Percentiles rank a stretch among this genome's conserved stretches.
Evolutionary conservation across 2,329 filamentous ascomycete genomes (phyloP).

Genomic region (Aspergillus felis): DNA sequence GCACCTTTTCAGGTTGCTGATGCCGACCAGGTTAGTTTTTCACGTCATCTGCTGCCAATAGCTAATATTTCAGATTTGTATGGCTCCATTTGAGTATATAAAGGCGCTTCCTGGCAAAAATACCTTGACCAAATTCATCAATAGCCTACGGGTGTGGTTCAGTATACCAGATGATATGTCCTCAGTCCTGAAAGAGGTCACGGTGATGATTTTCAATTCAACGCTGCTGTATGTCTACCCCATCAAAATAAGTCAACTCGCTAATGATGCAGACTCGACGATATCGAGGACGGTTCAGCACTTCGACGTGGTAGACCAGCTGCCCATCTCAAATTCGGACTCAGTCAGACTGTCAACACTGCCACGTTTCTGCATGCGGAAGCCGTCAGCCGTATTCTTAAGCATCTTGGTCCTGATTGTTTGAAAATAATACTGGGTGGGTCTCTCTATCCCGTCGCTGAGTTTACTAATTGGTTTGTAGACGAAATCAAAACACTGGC

Average conservation of each 20-base stretch:
- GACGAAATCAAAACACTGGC: constrained; percentile 10
- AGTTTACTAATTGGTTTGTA: no score
- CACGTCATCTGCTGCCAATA: no score
- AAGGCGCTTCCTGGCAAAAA: constrained; percentile 7
- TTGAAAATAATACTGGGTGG: background rate
- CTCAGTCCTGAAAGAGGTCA: background rate
- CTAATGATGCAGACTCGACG: background rate
- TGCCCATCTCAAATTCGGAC: background rate
- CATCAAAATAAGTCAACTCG: background rate
- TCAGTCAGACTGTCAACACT: background rate
- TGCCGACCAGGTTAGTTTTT: background rate
- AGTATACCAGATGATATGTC: background rate
- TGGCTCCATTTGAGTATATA: constrained; percentile 4
- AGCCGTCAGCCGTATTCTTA: background rate
- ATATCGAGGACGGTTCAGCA: background rate
- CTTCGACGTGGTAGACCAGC: background rate
- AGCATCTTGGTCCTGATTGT: background rate
- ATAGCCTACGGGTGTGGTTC: constrained; percentile 4
- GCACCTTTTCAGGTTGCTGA: background rate
- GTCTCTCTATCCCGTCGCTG: no score
- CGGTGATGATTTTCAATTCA: constrained; percentile 3
- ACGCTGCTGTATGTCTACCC: constrained; percentile 1
- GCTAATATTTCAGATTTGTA: constrained; percentile 1
- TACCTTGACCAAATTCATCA: constrained; percentile 4
- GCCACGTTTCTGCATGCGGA: background rate